These are phyloP conservation scores for Cyclotella cryptica DNA, from an alignment of 108 stramenopile genomes.

Conservation along the genomic window DNA sequence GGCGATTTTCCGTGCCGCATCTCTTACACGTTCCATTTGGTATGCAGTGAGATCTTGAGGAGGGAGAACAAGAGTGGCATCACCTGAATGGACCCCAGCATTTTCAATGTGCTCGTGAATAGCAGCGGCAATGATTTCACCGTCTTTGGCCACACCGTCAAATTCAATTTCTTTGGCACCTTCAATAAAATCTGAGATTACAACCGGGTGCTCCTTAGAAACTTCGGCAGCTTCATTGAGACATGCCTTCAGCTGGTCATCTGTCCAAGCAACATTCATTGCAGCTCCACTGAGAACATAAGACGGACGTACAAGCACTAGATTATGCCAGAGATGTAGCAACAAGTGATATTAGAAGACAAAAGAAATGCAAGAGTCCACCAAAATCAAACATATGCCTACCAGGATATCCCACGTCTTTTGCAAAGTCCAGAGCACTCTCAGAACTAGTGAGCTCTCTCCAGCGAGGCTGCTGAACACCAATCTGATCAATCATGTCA, in stretches of 20 bases:
- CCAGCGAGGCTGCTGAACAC: conserved; percentile 97
- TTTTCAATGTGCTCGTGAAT: conserved; percentile 99
- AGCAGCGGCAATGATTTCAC: conserved; percentile 94
- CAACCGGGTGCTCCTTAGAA: conserved; percentile 96
- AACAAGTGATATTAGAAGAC: neutral
- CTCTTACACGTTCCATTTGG: conserved; percentile 83
- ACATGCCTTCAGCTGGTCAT: conserved; percentile 89
- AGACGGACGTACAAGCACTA: conserved; percentile 95
- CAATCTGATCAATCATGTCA: conserved; percentile 96
- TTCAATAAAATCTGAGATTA: conserved; percentile 96
- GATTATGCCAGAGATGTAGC: neutral
- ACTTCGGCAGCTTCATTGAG: conserved; percentile 93
- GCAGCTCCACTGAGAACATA: conserved; percentile 98
- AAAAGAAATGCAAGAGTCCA: conserved; percentile 7
- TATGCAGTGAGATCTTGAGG: conserved; percentile 89
- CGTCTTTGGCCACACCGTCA: conserved; percentile 96
- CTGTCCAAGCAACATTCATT: conserved; percentile 97
- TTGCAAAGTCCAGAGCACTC: conserved; percentile 91
- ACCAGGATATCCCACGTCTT: conserved; percentile 87
- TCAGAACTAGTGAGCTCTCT: conserved; percentile 88
- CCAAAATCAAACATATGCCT: conserved; percentile 1
- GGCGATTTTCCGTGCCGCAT: conserved; percentile 91
- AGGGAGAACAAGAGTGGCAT: conserved; percentile 94
- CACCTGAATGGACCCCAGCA: conserved; percentile 98
- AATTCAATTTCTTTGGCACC: conserved; percentile 97